Percentiles rank a stretch among this genome's conserved stretches.
phyloP scores from a whole-genome alignment of 2,329 filamentous ascomycete species.

The Colletotrichum cereale region DNA sequence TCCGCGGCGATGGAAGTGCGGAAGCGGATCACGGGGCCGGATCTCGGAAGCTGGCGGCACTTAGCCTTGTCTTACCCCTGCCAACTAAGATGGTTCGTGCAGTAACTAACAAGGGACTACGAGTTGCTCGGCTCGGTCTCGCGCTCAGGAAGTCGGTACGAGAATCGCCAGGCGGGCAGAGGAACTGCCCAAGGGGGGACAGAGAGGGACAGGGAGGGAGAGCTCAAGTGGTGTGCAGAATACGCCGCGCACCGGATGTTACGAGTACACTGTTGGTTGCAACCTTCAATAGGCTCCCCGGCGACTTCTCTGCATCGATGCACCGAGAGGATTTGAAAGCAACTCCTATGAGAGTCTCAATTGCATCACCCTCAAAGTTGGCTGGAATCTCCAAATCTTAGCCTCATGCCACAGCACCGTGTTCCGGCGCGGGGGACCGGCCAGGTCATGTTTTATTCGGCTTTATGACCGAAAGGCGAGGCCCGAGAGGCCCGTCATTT shows the following conservation, averaged over 20 bases:
- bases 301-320: background rate
- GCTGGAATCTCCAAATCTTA: background rate
- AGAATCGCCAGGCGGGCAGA: background rate
- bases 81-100: background rate
- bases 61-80: background rate
- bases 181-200: too few relatives aligned
- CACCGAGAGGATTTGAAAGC: background rate
- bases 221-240: background rate
- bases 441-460: conserved; percentile 12
- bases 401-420: background rate
- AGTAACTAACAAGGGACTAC: background rate
- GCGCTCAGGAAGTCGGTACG: conserved; percentile 9
- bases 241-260: background rate
- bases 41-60: conserved; percentile 1
- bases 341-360: background rate
- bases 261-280: background rate
- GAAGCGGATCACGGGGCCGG: conserved; percentile 11
- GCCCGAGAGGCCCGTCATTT: background rate
- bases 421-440: conserved; percentile 17
- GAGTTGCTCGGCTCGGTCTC: background rate
- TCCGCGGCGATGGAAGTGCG: background rate
- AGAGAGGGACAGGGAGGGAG: too few relatives aligned
- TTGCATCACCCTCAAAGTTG: background rate
- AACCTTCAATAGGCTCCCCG: background rate
- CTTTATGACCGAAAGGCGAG: conserved; percentile 35